Evolutionary conservation across 805 yeast genomes (phyloP), one percentile per base, ranked within the genome.

Genomic region (Wilhelminamyces savonicus): DNA sequence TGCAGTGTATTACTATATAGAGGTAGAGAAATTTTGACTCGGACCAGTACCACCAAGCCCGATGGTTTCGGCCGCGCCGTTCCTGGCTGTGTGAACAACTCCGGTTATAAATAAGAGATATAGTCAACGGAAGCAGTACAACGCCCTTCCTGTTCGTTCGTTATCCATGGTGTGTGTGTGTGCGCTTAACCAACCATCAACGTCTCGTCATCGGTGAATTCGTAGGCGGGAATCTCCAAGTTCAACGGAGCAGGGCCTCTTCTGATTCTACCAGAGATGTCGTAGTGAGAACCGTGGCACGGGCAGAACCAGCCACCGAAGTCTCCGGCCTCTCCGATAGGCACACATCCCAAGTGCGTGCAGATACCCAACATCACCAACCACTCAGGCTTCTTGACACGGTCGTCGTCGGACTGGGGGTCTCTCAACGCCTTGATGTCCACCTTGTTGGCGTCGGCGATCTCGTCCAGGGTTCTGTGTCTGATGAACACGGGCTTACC

Each of bases 241-340:
- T 92, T 92, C 66, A 86, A 77, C 57, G 99, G 99, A 59, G 99
- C 99, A 51, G 99, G 99, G 51, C 99, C 99, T 73, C 78, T 90
- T 80, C 99, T 86, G 62, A 92, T 90, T 81, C 99, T 90, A 66
- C 99, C 99, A 43, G 97, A 88, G 70, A 94, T 94, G 71, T 92
- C 98, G 69, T 92, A 92, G 68, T 94, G 98, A 59, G 97, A 90
- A 77, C 98, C 99, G 76, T 94, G 99, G 74, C 98, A 92, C 46
- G 99, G 98, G 69, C 98, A 92, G 90, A 92, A 92, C 99, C 99
- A 92, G 62, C 99, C 99, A 62, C 97, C 97, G 52, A 76, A 92
- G 67, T 92, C 99, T 70, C 99, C 99, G 46, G 97, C 81, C 72
- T 92, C 97, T 62, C 99, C 99, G 56, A 92, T 92, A 48, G 99